phyloP scores from a whole-genome alignment of 2,329 filamentous ascomycete genomes.

The Setomelanomma holmii region DNA sequence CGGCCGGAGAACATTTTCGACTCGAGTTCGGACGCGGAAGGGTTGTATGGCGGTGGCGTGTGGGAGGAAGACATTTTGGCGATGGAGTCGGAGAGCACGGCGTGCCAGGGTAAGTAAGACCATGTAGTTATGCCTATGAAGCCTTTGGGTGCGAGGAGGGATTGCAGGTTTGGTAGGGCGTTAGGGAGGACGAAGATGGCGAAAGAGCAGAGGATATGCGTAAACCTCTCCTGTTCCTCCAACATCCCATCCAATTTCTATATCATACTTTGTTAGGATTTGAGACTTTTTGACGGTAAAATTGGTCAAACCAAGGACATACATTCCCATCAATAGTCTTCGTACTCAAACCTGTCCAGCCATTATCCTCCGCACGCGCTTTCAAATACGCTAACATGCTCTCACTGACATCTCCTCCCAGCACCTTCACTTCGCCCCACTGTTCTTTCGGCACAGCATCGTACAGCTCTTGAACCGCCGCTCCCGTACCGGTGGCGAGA shows the following conservation, averaged over 20 bases:
- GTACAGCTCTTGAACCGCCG: conserved; percentile 27
- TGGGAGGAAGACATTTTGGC: conserved; percentile 3
- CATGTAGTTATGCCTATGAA: conserved; percentile 32
- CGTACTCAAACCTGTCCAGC: conserved; percentile 25
- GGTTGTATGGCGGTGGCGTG: conserved; percentile 8
- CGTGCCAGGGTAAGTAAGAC: conserved; percentile 23
- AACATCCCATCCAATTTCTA: background rate
- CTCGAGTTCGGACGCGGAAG: conserved; percentile 11
- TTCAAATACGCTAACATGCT: conserved; percentile 29
- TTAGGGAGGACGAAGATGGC: conserved; percentile 26
- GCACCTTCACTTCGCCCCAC: conserved; percentile 21
- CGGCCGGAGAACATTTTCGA: conserved; percentile 9
- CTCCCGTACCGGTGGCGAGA: conserved; percentile 36
- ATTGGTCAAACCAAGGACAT: too few relatives aligned
- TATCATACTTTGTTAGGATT: too few relatives aligned
- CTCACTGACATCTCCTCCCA: conserved; percentile 30
- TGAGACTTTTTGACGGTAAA: too few relatives aligned
- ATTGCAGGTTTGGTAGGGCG: conserved; percentile 7
- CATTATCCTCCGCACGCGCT: conserved; percentile 17
- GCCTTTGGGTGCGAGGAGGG: conserved; percentile 11
- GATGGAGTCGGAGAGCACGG: conserved; percentile 4
- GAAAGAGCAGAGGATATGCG: conserved; percentile 33
- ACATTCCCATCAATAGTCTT: conserved; percentile 26
- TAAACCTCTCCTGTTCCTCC: conserved; percentile 6
- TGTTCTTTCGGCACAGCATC: conserved; percentile 13